A percentile compares a stretch with the other conserved stretches of the same genome.
phyloP scores from a whole-genome alignment of 148 eudicot species.

The Polygonum maritimum region DNA sequence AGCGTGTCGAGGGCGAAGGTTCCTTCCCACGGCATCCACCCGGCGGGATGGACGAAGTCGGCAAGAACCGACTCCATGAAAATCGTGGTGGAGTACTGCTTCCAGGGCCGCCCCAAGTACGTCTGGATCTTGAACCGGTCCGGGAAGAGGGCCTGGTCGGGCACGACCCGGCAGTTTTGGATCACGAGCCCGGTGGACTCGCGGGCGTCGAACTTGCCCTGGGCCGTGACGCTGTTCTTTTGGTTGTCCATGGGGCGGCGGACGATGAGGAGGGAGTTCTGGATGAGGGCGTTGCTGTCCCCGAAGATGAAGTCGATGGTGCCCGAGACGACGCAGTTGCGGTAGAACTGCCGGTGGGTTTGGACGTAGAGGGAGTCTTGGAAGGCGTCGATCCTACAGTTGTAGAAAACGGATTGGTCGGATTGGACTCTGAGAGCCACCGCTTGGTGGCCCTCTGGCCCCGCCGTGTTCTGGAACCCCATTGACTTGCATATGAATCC shows the following conservation, averaged over 20 bases:
- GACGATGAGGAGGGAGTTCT: slow-evolving; percentile 42
- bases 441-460: slow-evolving; percentile 55
- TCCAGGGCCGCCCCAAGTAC: slow-evolving; percentile 66
- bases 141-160: slow-evolving; percentile 33
- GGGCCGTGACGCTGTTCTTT: slow-evolving; percentile 58
- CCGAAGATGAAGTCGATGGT: slow-evolving; percentile 56
- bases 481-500: slow-evolving; percentile 47
- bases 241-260: slow-evolving; percentile 38
- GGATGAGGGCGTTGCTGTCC: slow-evolving; percentile 33
- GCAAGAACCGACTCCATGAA: slow-evolving; percentile 49
- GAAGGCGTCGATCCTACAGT: slow-evolving; percentile 49
- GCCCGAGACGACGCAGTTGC: slow-evolving; percentile 49
- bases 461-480: slow-evolving; percentile 60
- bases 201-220: slow-evolving; percentile 29
- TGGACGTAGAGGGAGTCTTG: slow-evolving; percentile 49
- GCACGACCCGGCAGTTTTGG: slow-evolving; percentile 64
- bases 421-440: slow-evolving; percentile 57
- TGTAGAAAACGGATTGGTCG: slow-evolving; percentile 41
- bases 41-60: slow-evolving; percentile 45
- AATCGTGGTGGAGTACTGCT: slow-evolving; percentile 42
- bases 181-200: slow-evolving; percentile 42
- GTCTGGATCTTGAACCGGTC: slow-evolving; percentile 29
- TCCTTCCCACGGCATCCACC: slow-evolving; percentile 60
- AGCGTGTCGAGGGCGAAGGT: slow-evolving; percentile 33
- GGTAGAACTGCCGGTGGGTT: slow-evolving; percentile 42